phyloP scores from a whole-genome alignment of 805 yeast species.

The Barnettozyma wickerhamii region DNA sequence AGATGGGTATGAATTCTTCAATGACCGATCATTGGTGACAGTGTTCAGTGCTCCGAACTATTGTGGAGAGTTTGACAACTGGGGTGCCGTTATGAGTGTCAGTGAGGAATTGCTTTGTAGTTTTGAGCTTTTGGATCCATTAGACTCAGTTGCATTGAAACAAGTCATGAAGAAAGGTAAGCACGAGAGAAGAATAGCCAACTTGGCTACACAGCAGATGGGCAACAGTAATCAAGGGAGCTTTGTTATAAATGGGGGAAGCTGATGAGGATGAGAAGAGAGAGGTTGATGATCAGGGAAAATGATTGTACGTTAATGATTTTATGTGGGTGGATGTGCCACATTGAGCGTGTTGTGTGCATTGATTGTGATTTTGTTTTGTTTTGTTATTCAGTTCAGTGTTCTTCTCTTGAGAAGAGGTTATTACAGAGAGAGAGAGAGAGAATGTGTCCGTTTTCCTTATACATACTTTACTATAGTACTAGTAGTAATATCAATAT shows the following conservation, averaged over 20 bases:
- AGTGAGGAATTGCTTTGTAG: constrained; percentile 89
- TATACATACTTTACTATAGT: no score
- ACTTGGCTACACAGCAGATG: constrained; percentile 24
- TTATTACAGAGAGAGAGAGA: no score
- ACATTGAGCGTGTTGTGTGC: neutral
- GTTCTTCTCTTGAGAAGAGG: neutral
- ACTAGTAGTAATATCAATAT: no score
- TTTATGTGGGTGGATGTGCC: neutral
- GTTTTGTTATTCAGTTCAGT: neutral
- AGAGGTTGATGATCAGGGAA: neutral
- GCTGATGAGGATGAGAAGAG: no score
- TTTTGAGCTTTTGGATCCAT: constrained; percentile 89
- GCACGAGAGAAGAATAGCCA: constrained; percentile 72
- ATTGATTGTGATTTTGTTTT: neutral
- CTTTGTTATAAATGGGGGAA: constrained; percentile 12
- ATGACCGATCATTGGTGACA: constrained; percentile 93
- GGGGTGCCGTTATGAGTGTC: constrained; percentile 99
- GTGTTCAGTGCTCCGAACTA: constrained; percentile 96
- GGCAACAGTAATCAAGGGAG: constrained; percentile 18
- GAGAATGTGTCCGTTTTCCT: no score
- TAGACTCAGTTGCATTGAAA: constrained; percentile 88
- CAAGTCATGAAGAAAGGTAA: constrained; percentile 94
- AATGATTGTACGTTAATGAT: neutral
- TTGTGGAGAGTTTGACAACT: constrained; percentile 61
- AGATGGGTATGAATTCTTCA: constrained; percentile 96